phyloP scores from a whole-genome alignment of 495 filamentous ascomycete genomes.

The Penicillium malachiteum region DNA sequence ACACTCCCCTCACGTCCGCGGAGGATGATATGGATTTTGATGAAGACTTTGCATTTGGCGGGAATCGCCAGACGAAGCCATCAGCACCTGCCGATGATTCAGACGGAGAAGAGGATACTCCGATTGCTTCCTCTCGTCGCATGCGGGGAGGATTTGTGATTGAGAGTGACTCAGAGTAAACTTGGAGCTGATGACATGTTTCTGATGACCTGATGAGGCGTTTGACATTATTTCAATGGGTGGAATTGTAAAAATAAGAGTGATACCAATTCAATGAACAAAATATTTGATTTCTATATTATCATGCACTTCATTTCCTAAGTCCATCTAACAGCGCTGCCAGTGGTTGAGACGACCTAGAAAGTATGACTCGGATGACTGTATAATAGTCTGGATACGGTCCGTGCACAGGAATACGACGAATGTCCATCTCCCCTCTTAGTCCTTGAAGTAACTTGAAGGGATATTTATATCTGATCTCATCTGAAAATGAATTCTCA shows the following conservation, averaged over 20 bases:
- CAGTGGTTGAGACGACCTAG: no score
- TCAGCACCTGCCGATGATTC: conserved; percentile 8
- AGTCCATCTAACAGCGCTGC: no score
- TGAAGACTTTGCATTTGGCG: conserved; percentile 39
- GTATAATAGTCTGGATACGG: background rate
- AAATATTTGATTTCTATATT: no score
- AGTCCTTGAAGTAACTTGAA: background rate
- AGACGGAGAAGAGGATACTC: conserved; percentile 33
- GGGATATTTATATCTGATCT: no score
- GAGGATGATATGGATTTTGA: conserved; percentile 41
- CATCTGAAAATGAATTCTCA: background rate
- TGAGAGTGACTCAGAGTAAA: conserved; percentile 52
- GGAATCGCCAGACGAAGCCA: conserved; percentile 20
- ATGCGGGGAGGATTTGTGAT: conserved; percentile 48
- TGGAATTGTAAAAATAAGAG: conserved; percentile 6
- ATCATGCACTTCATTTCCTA: no score
- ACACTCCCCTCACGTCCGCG: conserved; percentile 29
- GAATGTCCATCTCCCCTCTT: background rate
- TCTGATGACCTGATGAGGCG: conserved; percentile 33
- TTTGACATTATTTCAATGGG: conserved; percentile 19
- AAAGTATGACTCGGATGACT: background rate
- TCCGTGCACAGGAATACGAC: background rate
- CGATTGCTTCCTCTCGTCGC: conserved; percentile 34
- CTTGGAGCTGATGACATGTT: conserved; percentile 8
- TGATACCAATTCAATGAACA: conserved; percentile 11